Evolutionary conservation across 108 stramenopile species (phyloP), one percentile per base, ranked within the genome.

Genomic region (Nitzschia putrida): DNA sequence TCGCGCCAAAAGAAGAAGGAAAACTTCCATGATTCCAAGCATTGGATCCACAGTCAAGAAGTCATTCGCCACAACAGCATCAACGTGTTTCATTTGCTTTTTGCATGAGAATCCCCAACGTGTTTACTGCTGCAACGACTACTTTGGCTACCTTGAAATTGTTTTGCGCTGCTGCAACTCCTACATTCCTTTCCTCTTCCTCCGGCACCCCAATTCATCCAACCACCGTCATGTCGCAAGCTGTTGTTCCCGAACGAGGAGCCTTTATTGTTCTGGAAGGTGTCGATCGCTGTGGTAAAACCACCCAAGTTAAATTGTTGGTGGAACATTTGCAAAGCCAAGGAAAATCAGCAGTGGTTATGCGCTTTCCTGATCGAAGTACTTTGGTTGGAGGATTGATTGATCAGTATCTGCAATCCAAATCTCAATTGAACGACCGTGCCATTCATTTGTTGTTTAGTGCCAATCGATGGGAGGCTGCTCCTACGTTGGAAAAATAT

Each of bases 391-490:
- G 99, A 1, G 69, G 80, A n/a, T 66, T 98, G 47, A 99, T 99
- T 64, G 85, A 99, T 74, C 72, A 74, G 21, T 99, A 98, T 81
- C 79, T 99, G 63, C 76, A 85, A 59, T 79, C 76, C 47, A 71
- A 71, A 51, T 73, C 73, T 52, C 89, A 95, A 26, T 68, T 98
- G 53, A 95, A 98, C 68, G 99, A 99, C 76, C 88, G 87, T 8
- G 92, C 96, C 13, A 83, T 99, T 41, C 99, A 99, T 72, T 83
- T 99, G 37, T 80, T 99, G 41, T 99, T 99, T 88, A 92, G 92
- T 51, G 96, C 99, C 50, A 99, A 99, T 82, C 96, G 99, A 49
- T 99, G 99, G 99, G 99, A 98, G 85, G 87, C 88, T 20, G 88
- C 82, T 8, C 83, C 88, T 26, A 74, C 69, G 44, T 58, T 96